Evolutionary conservation across 495 filamentous ascomycete genomes (phyloP).

Genomic region (Lophiotrema nucula): DNA sequence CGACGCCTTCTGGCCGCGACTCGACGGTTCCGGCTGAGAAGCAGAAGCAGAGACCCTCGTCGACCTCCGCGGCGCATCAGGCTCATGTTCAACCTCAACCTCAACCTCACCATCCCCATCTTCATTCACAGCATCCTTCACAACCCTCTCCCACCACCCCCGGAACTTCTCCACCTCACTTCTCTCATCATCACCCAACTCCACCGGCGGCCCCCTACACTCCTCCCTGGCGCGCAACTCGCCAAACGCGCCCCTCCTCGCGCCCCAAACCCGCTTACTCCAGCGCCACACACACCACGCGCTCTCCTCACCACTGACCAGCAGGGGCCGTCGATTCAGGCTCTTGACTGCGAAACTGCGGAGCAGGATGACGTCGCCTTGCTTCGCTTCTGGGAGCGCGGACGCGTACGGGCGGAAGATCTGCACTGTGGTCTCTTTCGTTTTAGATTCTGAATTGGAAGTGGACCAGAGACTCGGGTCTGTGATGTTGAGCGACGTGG

Average conservation of each 20-base stretch:
- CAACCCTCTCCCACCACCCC: slow-evolving; percentile 50
- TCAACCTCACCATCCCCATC: slow-evolving; percentile 7
- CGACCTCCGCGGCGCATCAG: too few species aligned
- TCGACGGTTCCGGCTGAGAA: too few species aligned
- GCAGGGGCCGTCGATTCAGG: slow-evolving; percentile 48
- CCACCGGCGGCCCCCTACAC: slow-evolving; percentile 63
- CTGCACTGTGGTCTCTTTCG: slow-evolving; percentile 49
- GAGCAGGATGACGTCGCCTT: slow-evolving; percentile 76
- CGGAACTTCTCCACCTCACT: slow-evolving; percentile 55
- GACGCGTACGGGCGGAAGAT: slow-evolving; percentile 73
- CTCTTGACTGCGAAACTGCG: slow-evolving; percentile 67
- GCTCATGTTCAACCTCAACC: slow-evolving; percentile 32
- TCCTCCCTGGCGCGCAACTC: slow-evolving; percentile 45
- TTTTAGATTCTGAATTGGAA: too few species aligned
- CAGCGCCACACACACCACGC: slow-evolving; percentile 44
- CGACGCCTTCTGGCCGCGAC: slow-evolving; percentile 31
- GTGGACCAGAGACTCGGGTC: slow-evolving; percentile 53
- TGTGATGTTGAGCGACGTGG: slow-evolving; percentile 65
- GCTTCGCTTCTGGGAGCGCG: slow-evolving; percentile 63
- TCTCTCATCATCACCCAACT: slow-evolving; percentile 60
- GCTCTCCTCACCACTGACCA: slow-evolving; percentile 45
- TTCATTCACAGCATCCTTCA: slow-evolving; percentile 11
- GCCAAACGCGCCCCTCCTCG: slow-evolving; percentile 37
- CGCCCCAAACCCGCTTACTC: slow-evolving; percentile 34
- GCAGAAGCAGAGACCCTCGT: too few species aligned